Conservation (phyloP, 2,329 filamentous ascomycete genomes). For the Magnaporthiopsis poae region DNA sequence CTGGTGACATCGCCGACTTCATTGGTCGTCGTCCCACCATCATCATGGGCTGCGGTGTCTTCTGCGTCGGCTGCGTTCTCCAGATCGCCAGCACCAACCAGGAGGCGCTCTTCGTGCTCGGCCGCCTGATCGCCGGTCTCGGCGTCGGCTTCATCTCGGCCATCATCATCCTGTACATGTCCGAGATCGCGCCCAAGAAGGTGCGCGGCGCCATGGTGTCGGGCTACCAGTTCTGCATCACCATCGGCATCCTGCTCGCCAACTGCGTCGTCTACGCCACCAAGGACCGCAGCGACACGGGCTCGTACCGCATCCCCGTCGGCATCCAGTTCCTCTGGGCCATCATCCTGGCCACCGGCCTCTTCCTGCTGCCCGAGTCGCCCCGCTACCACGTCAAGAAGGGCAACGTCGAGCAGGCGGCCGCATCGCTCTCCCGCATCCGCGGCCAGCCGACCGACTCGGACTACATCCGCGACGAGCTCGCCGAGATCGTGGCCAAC, state of each 20-base stretch:
- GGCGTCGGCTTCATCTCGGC: conserved; percentile 75
- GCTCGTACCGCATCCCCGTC: conserved; percentile 73
- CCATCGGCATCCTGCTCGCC: conserved; percentile 51
- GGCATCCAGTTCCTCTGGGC: conserved; percentile 73
- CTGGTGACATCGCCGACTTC: conserved; percentile 66
- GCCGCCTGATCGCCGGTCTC: conserved; percentile 65
- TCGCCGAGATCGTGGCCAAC: conserved; percentile 81
- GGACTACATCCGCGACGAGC: conserved; percentile 65
- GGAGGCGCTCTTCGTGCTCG: conserved; percentile 56
- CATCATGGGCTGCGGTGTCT: conserved; percentile 62
- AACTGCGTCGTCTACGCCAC: conserved; percentile 59
- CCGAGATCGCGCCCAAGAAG: conserved; percentile 65
- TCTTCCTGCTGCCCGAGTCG: conserved; percentile 72
- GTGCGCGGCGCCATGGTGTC: conserved; percentile 46
- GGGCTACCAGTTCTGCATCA: conserved; percentile 67
- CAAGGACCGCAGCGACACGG: conserved; percentile 49
- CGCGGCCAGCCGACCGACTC: conserved; percentile 66
- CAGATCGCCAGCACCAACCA: conserved; percentile 50
- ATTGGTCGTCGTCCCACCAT: conserved; percentile 65
- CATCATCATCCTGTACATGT: conserved; percentile 80
- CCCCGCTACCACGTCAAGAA: conserved; percentile 79
- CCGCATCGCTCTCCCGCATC: conserved; percentile 52
- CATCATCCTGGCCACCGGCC: conserved; percentile 60
- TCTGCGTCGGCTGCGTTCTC: conserved; percentile 56
- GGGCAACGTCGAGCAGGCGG: conserved; percentile 57